phyloP scores from a whole-genome alignment of 345 rosid genomes.

The Brassica juncea region DNA sequence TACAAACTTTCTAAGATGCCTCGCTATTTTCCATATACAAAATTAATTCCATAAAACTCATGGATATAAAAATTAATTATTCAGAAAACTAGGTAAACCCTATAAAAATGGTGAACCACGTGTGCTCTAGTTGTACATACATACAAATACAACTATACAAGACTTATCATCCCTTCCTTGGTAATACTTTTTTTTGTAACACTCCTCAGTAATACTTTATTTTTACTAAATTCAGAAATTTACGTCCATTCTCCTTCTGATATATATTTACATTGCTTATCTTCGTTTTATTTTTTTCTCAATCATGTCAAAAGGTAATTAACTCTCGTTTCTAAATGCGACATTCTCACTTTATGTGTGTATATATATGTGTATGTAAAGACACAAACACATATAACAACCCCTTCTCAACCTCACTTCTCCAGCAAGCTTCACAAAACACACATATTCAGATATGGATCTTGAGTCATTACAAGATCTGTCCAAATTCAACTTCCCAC shows the following conservation, averaged over 20 bases:
- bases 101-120: constrained; percentile 3
- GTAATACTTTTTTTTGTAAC: neutral
- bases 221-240: constrained; percentile 12
- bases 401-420: constrained; percentile 39
- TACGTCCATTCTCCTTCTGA: neutral
- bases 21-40: neutral
- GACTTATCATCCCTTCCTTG: neutral
- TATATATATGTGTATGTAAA: constrained; percentile 19
- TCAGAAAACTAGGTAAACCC: neutral
- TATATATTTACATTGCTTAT: constrained; percentile 10
- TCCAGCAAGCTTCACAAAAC: constrained; percentile 30
- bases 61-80: neutral
- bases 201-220: neutral
- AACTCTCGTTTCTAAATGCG: constrained; percentile 19
- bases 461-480: constrained; percentile 32
- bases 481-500: constrained; percentile 10
- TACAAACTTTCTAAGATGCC: neutral
- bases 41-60: neutral
- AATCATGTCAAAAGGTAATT: constrained; percentile 14
- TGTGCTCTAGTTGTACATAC: constrained; percentile 10
- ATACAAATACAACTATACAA: neutral
- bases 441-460: constrained; percentile 28
- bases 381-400: constrained; percentile 39
- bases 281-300: constrained; percentile 1
- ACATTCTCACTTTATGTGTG: constrained; percentile 20